These are phyloP conservation scores for Bimuria novae-zelandiae DNA, from an alignment of 2,329 filamentous ascomycete species.

Conservation along the genomic window DNA sequence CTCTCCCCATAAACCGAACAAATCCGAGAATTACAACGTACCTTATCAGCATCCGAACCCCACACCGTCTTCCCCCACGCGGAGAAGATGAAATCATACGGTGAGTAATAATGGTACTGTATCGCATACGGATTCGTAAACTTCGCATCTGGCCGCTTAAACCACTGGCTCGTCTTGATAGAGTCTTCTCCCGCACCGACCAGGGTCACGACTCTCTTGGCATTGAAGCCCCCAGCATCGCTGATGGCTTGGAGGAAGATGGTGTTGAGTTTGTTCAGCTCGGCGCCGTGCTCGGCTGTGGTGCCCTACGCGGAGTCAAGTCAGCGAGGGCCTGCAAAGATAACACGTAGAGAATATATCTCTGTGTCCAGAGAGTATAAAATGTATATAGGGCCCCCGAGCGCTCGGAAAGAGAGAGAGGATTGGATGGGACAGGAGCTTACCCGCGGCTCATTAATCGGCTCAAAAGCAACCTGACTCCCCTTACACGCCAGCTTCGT, in stretches of 20 bases:
- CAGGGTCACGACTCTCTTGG: conserved; percentile 60
- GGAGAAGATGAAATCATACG: conserved; percentile 46
- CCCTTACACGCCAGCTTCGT: conserved; percentile 60
- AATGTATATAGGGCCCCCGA: too few relatives aligned
- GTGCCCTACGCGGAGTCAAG: conserved; percentile 48
- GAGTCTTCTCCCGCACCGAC: conserved; percentile 58
- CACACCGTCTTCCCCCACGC: conserved; percentile 65
- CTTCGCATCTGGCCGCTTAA: conserved; percentile 51
- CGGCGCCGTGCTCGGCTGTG: conserved; percentile 55
- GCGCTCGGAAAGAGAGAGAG: background rate
- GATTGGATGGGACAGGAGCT: background rate
- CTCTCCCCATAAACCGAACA: too few relatives aligned
- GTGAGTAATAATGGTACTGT: conserved; percentile 66
- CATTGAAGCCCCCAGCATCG: conserved; percentile 60
- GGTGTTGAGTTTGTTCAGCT: conserved; percentile 61
- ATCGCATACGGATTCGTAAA: conserved; percentile 63
- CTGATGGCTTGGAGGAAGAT: conserved; percentile 61
- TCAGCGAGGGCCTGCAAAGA: background rate
- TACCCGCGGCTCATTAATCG: conserved; percentile 59
- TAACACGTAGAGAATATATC: background rate
- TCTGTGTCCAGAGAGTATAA: too few relatives aligned
- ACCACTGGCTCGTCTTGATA: conserved; percentile 60
- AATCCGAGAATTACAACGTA: background rate
- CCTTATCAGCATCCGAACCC: conserved; percentile 61
- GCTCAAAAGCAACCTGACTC: conserved; percentile 60